Conservation (phyloP, 1,284 basidiomycete species). For the Inonotus obliquus region DNA sequence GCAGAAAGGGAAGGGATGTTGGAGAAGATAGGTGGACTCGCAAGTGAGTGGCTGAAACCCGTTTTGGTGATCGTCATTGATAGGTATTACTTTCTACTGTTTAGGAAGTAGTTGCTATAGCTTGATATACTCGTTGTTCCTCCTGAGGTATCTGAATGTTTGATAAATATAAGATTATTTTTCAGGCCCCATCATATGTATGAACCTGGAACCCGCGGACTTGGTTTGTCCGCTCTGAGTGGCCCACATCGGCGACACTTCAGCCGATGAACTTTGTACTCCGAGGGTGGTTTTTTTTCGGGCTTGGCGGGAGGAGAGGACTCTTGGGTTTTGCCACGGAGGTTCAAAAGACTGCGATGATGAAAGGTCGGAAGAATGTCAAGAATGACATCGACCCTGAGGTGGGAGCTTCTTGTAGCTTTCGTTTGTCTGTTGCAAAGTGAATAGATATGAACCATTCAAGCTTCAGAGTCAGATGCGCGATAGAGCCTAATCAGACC, state of each 20-base stretch:
- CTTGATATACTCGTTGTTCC: background rate
- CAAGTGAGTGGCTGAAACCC: constrained; percentile 31
- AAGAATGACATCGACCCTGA: no score
- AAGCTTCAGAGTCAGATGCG: no score
- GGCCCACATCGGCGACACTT: no score
- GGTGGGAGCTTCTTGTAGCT: background rate
- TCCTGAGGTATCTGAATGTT: no score
- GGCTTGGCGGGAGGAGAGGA: background rate
- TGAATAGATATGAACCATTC: background rate
- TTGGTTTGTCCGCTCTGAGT: background rate
- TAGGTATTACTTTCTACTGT: background rate
- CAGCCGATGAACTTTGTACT: no score
- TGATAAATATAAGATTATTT: background rate
- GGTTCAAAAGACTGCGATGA: background rate
- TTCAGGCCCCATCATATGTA: background rate
- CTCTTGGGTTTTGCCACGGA: background rate
- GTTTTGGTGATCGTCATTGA: background rate
- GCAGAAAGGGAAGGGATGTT: constrained; percentile 50
- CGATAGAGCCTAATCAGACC: no score
- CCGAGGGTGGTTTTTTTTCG: background rate
- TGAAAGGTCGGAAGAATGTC: no score
- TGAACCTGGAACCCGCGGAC: background rate
- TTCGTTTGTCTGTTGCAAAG: background rate
- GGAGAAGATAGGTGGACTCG: constrained; percentile 77
- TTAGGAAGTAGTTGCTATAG: constrained; percentile 3